Evolutionary conservation across 2,329 filamentous ascomycete genomes (phyloP).

Genomic region (Boeremia lycopersici): DNA sequence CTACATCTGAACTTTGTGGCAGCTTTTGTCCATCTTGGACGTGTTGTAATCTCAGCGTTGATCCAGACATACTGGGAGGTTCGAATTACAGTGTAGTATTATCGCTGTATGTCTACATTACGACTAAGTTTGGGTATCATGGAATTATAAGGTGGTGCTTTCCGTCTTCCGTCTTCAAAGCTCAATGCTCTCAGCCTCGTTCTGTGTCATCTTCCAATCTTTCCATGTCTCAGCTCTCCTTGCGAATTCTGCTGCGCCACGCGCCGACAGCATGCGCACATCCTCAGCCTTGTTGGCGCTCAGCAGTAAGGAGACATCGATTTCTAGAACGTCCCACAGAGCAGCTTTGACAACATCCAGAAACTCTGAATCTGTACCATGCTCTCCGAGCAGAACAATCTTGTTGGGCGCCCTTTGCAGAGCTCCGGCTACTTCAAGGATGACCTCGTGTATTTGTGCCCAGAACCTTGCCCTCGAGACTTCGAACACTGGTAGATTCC

Average conservation of each 20-base stretch:
- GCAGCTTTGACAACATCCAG: slow-evolving; percentile 25
- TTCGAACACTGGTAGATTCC: slow-evolving; percentile 31
- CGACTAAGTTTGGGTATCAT: slow-evolving; percentile 19
- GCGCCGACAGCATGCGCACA: slow-evolving; percentile 23
- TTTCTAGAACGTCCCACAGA: slow-evolving; percentile 28
- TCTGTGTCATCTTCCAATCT: background rate
- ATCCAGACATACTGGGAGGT: background rate
- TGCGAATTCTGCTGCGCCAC: slow-evolving; percentile 33
- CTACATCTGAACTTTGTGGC: slow-evolving; percentile 57
- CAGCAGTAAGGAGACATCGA: slow-evolving; percentile 25
- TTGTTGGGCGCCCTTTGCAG: slow-evolving; percentile 23
- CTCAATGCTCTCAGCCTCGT: slow-evolving; percentile 12
- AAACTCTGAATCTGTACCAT: slow-evolving; percentile 31
- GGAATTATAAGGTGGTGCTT: background rate
- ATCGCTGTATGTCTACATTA: slow-evolving; percentile 15
- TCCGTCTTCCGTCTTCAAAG: slow-evolving; percentile 5
- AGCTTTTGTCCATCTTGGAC: background rate
- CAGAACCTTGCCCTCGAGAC: slow-evolving; percentile 31
- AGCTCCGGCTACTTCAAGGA: slow-evolving; percentile 19
- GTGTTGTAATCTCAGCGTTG: background rate
- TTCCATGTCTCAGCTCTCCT: slow-evolving; percentile 15
- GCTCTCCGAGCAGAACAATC: slow-evolving; percentile 32
- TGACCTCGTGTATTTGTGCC: slow-evolving; percentile 29
- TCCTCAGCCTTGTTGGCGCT: slow-evolving; percentile 15
- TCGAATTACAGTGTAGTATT: slow-evolving; percentile 5